Conservation (phyloP, 805 yeast species). For the Candida cerambycidarum region DNA sequence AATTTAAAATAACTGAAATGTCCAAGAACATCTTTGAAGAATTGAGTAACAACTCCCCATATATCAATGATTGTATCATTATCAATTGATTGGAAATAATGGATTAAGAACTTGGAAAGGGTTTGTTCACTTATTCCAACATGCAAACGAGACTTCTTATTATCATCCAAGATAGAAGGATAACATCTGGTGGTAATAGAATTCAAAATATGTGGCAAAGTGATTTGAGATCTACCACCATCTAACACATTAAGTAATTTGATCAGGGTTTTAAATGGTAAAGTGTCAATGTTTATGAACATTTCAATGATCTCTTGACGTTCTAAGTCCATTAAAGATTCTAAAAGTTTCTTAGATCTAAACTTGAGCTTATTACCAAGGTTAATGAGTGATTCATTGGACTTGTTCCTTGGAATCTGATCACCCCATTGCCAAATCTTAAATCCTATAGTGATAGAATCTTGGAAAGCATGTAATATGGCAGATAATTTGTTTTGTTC, state of each 20-base stretch:
- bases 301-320: constrained; percentile 72
- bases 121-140: constrained; percentile 45
- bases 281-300: constrained; percentile 43
- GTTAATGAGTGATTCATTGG: constrained; percentile 28
- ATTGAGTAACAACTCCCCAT: constrained; percentile 57
- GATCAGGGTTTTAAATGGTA: constrained; percentile 25
- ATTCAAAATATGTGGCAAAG: constrained; percentile 66
- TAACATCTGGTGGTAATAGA: constrained; percentile 50
- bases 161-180: constrained; percentile 29
- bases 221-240: constrained; percentile 75
- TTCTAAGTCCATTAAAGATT: constrained; percentile 62
- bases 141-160: constrained; percentile 46
- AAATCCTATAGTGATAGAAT: constrained; percentile 54
- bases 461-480: constrained; percentile 62
- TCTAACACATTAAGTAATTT: constrained; percentile 77
- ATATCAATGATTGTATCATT: constrained; percentile 78
- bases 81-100: constrained; percentile 66
- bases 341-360: constrained; percentile 64
- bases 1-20: constrained; percentile 48
- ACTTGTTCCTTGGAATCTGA: constrained; percentile 17
- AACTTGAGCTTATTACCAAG: constrained; percentile 63
- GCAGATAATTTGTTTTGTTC: constrained; percentile 55
- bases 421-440: constrained; percentile 76
- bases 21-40: constrained; percentile 57
- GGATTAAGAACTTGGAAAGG: constrained; percentile 53